Conservation (phyloP, 331 rosid species). For the Dryas integrifolia region DNA sequence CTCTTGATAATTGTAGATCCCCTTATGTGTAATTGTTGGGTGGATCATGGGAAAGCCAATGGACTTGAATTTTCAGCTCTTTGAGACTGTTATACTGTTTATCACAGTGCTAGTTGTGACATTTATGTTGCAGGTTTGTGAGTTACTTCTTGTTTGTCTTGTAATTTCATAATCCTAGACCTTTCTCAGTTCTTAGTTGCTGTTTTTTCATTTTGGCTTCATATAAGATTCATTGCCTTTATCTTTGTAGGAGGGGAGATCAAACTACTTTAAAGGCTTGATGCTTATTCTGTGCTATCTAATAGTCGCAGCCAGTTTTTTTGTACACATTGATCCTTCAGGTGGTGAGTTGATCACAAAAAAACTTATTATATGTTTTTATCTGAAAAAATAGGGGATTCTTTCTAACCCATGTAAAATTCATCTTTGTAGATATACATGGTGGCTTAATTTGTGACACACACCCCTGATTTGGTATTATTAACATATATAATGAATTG, state of each 20-base stretch:
- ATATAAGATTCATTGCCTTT: conserved; percentile 1
- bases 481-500: neutral
- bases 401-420: no score
- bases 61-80: conserved; percentile 94
- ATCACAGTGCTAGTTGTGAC: conserved; percentile 90
- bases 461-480: neutral
- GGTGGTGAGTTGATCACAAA: conserved; percentile 36
- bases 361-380: neutral
- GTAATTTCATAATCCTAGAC: no score
- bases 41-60: conserved; percentile 87
- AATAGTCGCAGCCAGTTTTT: conserved; percentile 56
- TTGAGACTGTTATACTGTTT: conserved; percentile 88
- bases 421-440: neutral
- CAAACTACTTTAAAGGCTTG: conserved; percentile 55
- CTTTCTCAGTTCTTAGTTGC: neutral
- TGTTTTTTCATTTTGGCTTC: neutral
- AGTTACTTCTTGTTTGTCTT: neutral
- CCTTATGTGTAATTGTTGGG: conserved; percentile 91
- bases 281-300: conserved; percentile 61
- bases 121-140: conserved; percentile 84
- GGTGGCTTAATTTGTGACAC: neutral
- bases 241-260: conserved; percentile 48
- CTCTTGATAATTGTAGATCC: conserved; percentile 54
- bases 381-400: neutral
- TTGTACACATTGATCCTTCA: conserved; percentile 49